phyloP scores from a whole-genome alignment of 2,329 filamentous ascomycete genomes.

The Anisogramma anomala region DNA sequence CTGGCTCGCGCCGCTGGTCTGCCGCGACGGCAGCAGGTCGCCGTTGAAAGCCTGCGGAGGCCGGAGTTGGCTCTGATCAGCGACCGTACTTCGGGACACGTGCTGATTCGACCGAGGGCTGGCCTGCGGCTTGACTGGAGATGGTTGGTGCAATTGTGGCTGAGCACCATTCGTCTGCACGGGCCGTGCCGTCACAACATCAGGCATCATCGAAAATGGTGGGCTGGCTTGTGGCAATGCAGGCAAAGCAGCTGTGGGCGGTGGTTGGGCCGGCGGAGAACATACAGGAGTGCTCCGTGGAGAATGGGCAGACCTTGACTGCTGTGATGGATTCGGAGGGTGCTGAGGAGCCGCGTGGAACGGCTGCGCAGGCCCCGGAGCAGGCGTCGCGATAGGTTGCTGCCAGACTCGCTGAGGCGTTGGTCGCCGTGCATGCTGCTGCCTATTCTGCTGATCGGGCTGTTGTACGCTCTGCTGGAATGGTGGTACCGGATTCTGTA shows the following conservation, averaged over 20 bases:
- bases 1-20: constrained; percentile 20
- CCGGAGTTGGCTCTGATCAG: constrained; percentile 9
- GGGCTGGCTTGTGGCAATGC: not conserved
- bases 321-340: not conserved
- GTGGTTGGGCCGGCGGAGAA: not conserved
- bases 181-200: not conserved
- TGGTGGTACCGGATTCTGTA: not conserved
- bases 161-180: constrained; percentile 1
- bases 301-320: not conserved
- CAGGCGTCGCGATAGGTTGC: not conserved
- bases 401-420: not conserved
- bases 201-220: constrained; percentile 3
- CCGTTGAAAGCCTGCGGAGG: constrained; percentile 4
- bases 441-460: not conserved
- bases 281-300: constrained; percentile 2
- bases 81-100: constrained; percentile 1
- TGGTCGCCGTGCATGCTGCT: not conserved
- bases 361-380: not conserved
- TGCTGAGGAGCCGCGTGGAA: not conserved
- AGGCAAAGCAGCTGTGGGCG: not conserved
- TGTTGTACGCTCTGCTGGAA: constrained; percentile 1
- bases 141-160: constrained; percentile 5
- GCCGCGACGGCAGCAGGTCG: constrained; percentile 17
- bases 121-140: not conserved
- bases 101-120: not conserved